Conservation (phyloP, 148 eudicot genomes). For the Selenicereus undatus region DNA sequence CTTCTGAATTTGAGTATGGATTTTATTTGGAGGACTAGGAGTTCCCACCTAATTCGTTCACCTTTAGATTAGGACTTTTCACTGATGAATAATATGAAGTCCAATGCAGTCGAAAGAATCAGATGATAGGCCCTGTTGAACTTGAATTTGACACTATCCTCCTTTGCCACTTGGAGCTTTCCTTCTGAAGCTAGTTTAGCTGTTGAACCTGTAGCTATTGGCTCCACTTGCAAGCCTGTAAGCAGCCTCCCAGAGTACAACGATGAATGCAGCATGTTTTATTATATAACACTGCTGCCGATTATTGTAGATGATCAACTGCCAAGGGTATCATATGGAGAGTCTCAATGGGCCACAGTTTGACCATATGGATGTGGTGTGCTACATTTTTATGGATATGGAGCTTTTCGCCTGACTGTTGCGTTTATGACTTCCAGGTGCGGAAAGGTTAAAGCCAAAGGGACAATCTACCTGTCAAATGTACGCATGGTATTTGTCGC, state of each 20-base stretch:
- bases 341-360: too few relatives aligned
- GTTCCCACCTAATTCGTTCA: neutral
- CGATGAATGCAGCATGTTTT: too few relatives aligned
- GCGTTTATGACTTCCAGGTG: constrained; percentile 36
- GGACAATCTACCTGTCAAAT: constrained; percentile 84
- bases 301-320: too few relatives aligned
- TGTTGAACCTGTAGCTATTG: too few relatives aligned
- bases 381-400: neutral
- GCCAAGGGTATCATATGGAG: too few relatives aligned
- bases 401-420: constrained; percentile 15
- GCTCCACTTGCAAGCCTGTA: too few relatives aligned
- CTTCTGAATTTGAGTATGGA: neutral
- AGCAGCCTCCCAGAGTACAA: too few relatives aligned
- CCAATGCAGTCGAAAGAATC: neutral
- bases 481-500: constrained; percentile 93
- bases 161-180: too few relatives aligned
- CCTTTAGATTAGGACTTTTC: neutral
- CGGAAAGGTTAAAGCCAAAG: constrained; percentile 75
- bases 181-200: too few relatives aligned
- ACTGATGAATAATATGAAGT: neutral
- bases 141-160: too few relatives aligned
- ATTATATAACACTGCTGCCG: too few relatives aligned
- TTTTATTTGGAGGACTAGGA: neutral
- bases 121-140: neutral
- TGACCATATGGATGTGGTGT: neutral